A percentile compares a stretch with the other conserved stretches of the same genome.
These are phyloP conservation scores for Picochlorum costavermella DNA, from an alignment of 139 green algal genomes.

Conservation along the genomic window DNA sequence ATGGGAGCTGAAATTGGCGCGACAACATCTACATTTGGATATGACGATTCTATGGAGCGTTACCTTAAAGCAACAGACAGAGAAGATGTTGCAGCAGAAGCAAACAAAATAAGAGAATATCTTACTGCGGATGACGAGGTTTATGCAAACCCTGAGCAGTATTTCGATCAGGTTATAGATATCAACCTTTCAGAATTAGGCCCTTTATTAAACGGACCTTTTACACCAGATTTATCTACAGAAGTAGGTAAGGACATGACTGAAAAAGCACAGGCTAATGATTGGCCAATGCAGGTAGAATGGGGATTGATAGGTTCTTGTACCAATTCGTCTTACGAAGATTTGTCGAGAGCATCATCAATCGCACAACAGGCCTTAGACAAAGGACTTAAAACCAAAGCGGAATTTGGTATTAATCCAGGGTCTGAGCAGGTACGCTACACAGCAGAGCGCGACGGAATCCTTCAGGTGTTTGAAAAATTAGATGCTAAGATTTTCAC, in stretches of 20 bases:
- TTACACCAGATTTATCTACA: slow-evolving; percentile 85
- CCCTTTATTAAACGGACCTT: slow-evolving; percentile 90
- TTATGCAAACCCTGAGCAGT: too few species aligned
- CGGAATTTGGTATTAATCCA: slow-evolving; percentile 86
- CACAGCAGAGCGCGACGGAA: slow-evolving; percentile 81
- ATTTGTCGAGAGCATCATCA: slow-evolving; percentile 77
- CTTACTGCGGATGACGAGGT: slow-evolving; percentile 64
- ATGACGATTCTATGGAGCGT: slow-evolving; percentile 80
- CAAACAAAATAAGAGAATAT: slow-evolving; percentile 61
- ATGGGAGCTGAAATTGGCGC: slow-evolving; percentile 95
- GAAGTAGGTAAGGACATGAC: slow-evolving; percentile 68
- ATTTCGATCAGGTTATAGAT: slow-evolving; percentile 90
- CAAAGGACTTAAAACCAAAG: slow-evolving; percentile 75
- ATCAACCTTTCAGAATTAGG: slow-evolving; percentile 86
- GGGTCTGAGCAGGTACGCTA: slow-evolving; percentile 89
- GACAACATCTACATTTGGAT: slow-evolving; percentile 92
- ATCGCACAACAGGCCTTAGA: slow-evolving; percentile 73
- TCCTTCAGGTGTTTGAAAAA: slow-evolving; percentile 84
- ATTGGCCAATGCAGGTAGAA: slow-evolving; percentile 65
- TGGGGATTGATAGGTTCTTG: slow-evolving; percentile 86
- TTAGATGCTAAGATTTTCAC: slow-evolving; percentile 84
- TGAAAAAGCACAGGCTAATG: slow-evolving; percentile 58
- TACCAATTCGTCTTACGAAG: slow-evolving; percentile 91
- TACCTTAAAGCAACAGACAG: slow-evolving; percentile 81
- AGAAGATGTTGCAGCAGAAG: slow-evolving; percentile 50